These are phyloP conservation scores for Phyllosticta paracitricarpa DNA, from an alignment of 2,329 filamentous ascomycete species.

Conservation along the genomic window DNA sequence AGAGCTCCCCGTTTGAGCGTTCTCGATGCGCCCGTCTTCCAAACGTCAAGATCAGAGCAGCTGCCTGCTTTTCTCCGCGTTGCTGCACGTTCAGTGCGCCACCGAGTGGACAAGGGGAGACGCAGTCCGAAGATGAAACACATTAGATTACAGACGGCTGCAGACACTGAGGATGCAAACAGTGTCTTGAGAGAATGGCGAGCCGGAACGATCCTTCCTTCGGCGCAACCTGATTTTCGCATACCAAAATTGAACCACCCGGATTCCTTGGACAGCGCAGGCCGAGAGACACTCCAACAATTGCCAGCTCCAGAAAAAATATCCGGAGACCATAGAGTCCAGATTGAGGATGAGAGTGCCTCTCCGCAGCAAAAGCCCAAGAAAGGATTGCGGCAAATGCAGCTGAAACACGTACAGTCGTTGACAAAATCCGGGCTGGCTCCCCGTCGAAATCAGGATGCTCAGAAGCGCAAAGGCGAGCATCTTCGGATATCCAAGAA, in stretches of 20 bases:
- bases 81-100: conserved; percentile 43
- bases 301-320: conserved; percentile 1
- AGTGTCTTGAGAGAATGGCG: conserved; percentile 42
- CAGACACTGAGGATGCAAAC: conserved; percentile 47
- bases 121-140: conserved; percentile 43
- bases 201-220: conserved; percentile 30
- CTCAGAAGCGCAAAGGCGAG: not conserved
- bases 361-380: not conserved
- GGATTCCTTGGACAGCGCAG: not conserved
- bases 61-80: conserved; percentile 46
- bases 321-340: not conserved
- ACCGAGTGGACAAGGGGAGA: conserved; percentile 38
- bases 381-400: not conserved
- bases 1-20: conserved; percentile 35
- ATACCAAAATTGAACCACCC: not conserved
- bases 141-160: conserved; percentile 40
- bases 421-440: not conserved
- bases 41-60: not conserved
- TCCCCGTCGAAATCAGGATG: not conserved
- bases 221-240: not conserved
- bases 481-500: not conserved
- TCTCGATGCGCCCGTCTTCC: conserved; percentile 32
- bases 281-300: conserved; percentile 12
- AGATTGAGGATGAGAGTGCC: too few relatives aligned
- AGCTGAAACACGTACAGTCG: not conserved